A percentile compares a stretch with the other conserved stretches of the same genome.
Evolutionary conservation across 306 rosid genomes (phyloP).

Genomic region (Inga laurina): DNA sequence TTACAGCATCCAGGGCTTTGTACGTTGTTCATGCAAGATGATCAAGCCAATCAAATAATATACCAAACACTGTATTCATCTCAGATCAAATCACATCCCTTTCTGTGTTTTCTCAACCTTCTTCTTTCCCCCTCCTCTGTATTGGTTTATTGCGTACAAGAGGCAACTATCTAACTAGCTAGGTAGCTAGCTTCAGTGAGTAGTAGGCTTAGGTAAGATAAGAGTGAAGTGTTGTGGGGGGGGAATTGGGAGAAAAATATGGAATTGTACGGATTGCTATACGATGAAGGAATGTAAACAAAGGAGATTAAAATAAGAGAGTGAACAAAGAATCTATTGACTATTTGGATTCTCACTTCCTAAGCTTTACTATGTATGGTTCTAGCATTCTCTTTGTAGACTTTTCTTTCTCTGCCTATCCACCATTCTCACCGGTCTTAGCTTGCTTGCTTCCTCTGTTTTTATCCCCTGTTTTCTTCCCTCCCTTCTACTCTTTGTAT

Average conservation of each 20-base stretch:
- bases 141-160: conserved; percentile 2
- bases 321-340: conserved; percentile 45
- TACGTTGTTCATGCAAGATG: conserved; percentile 49
- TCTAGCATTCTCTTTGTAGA: conserved; percentile 65
- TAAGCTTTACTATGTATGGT: conserved; percentile 75
- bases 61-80: conserved; percentile 37
- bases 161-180: conserved; percentile 2
- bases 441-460: background rate
- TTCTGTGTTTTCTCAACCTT: conserved; percentile 14
- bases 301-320: background rate
- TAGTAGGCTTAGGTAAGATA: background rate
- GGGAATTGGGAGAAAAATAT: background rate
- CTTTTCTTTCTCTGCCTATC: conserved; percentile 54
- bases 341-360: conserved; percentile 42
- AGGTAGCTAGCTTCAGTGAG: conserved; percentile 8
- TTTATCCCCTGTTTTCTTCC: background rate
- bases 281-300: background rate
- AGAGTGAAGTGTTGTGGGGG: background rate
- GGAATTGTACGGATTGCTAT: conserved; percentile 32
- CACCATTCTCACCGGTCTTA: conserved; percentile 29
- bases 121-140: conserved; percentile 4
- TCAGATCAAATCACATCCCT: conserved; percentile 20
- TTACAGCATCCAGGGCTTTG: conserved; percentile 20
- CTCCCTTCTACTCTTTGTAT: background rate
- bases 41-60: conserved; percentile 36